phyloP scores from a whole-genome alignment of 768 basidiomycete genomes.

The Hygrocybe punicea region DNA sequence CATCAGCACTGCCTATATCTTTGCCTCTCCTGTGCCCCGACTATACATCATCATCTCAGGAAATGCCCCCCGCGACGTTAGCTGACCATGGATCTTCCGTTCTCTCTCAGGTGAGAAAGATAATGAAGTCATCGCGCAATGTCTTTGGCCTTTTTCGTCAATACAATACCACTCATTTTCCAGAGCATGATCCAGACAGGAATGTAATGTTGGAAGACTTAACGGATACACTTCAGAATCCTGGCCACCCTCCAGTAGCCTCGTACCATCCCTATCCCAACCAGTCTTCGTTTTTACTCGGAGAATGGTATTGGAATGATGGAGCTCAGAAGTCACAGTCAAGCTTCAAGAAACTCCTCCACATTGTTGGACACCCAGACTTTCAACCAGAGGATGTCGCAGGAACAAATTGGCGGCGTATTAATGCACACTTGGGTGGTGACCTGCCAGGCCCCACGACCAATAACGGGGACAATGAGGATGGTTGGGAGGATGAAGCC shows the following conservation, averaged over 20 bases:
- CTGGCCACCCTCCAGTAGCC: background rate
- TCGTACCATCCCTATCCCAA: background rate
- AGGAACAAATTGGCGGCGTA: background rate
- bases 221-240: background rate
- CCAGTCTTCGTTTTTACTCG: background rate
- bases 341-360: background rate
- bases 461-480: background rate
- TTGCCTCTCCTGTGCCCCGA: background rate
- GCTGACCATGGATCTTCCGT: background rate
- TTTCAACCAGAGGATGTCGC: background rate
- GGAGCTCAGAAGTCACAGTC: constrained; percentile 1
- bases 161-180: background rate
- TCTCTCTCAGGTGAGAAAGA: background rate
- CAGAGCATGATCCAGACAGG: background rate
- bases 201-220: background rate
- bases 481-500: background rate
- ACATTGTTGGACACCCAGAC: background rate
- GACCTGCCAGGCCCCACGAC: background rate
- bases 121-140: background rate
- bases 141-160: background rate
- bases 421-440: no score
- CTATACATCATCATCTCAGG: no score
- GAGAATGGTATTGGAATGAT: background rate
- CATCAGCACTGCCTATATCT: background rate
- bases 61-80: background rate